Evolutionary conservation across 371 early-diverging fungal genomes (phyloP).

Genomic region (Dichotomocladium elegans): DNA sequence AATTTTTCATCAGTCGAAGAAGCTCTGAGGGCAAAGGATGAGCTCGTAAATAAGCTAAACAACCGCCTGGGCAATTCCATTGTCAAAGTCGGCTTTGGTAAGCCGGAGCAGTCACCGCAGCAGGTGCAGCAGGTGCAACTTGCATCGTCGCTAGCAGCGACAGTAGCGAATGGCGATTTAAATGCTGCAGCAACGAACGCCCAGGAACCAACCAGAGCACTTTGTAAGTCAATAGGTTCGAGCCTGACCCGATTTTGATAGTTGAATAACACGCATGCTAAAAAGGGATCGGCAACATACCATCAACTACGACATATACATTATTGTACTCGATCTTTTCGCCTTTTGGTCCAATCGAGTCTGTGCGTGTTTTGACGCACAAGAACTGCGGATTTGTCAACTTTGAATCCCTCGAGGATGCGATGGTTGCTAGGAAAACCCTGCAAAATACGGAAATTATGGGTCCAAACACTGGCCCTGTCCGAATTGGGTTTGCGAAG

Average conservation of each 20-base stretch:
- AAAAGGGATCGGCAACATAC: slow-evolving; percentile 92
- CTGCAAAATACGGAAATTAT: slow-evolving; percentile 87
- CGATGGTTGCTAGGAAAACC: slow-evolving; percentile 79
- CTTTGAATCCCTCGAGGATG: slow-evolving; percentile 85
- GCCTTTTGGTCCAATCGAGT: slow-evolving; percentile 86
- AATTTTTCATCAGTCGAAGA: slow-evolving; percentile 32
- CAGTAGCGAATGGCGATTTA: slow-evolving; percentile 20
- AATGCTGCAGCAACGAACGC: slow-evolving; percentile 16
- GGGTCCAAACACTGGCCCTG: slow-evolving; percentile 72
- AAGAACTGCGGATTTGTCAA: slow-evolving; percentile 98
- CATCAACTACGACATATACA: slow-evolving; percentile 74
- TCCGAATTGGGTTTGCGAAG: slow-evolving; percentile 90
- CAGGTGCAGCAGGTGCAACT: slow-evolving; percentile 17
- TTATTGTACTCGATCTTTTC: slow-evolving; percentile 74
- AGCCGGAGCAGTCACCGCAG: slow-evolving; percentile 59
- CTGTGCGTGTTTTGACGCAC: slow-evolving; percentile 90
- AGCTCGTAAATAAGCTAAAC: slow-evolving; percentile 16
- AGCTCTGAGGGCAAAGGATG: slow-evolving; percentile 36
- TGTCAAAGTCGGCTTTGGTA: slow-evolving; percentile 82
- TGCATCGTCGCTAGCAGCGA: slow-evolving; percentile 51
- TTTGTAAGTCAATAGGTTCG: slow-evolving; percentile 29
- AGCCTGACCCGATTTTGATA: background rate
- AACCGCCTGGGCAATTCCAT: slow-evolving; percentile 18
- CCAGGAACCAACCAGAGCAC: slow-evolving; percentile 39
- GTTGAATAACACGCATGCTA: no score